A percentile compares a stretch with the other conserved stretches of the same genome.
Evolutionary conservation across 192 early-diverging fungal species (phyloP).

Genomic region (Rhizoclosmatium sp.): DNA sequence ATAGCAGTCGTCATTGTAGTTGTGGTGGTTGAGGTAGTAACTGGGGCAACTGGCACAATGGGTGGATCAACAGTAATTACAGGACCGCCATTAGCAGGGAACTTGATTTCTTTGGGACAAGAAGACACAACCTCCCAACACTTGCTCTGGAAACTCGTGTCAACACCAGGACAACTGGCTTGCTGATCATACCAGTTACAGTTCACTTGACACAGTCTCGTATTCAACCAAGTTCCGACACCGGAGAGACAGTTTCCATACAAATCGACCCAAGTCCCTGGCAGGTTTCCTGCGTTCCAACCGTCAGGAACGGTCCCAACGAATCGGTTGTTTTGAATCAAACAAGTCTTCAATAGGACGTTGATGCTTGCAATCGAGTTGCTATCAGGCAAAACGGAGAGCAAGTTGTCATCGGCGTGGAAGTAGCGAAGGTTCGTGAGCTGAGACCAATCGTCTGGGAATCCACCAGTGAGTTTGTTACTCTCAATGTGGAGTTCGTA

Average conservation of each 20-base stretch:
- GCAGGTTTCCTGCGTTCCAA: not conserved
- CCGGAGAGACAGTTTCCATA: constrained; percentile 13
- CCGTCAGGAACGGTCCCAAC: not conserved
- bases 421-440: constrained; percentile 1
- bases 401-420: constrained; percentile 19
- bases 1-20: not conserved
- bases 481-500: not conserved
- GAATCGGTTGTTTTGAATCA: constrained; percentile 26
- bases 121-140: not conserved
- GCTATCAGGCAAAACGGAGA: not conserved
- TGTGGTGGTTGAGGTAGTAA: not conserved
- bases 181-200: constrained; percentile 25
- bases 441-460: constrained; percentile 7
- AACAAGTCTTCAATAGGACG: constrained; percentile 1
- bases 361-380: not conserved
- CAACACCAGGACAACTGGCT: not conserved
- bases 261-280: constrained; percentile 10
- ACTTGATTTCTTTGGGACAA: not conserved
- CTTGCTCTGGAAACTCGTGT: not conserved
- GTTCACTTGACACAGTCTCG: constrained; percentile 1
- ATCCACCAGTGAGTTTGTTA: constrained; percentile 6
- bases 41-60: not conserved
- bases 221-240: not conserved
- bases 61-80: not conserved
- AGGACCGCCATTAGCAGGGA: not conserved